Evolutionary conservation across 306 rosid genomes (phyloP), one percentile per base, ranked within the genome.

Genomic region (Lathyrus oleraceus): DNA sequence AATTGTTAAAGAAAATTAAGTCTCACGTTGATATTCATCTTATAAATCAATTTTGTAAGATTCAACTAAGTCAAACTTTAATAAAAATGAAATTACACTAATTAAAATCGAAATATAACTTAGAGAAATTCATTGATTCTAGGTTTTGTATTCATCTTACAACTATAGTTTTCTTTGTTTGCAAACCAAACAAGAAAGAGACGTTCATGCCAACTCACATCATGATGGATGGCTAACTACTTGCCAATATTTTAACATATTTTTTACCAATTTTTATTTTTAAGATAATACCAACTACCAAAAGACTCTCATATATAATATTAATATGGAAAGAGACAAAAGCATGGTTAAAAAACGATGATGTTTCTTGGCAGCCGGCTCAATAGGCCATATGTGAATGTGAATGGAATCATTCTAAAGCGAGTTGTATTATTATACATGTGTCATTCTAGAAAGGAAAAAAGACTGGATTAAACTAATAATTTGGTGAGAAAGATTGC

Each of bases 321-420:
- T 32, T 36, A 7, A 40, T 5, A 59, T 28, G 40, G 5, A 28
- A 28, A 54, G 30, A 43, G 54, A 42, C 39, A 56, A 3, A 3
- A 67, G 16, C 63, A 47, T 17, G 40, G 13, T 67, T 69, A 67
- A 53, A 13, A 54, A 17, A 2, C 38, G 21, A 45, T 14, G 25
- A 59, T 51, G 20, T 65, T 58, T 74, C 59, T 52, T 38, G 44
- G 71, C 32, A 21, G n/a, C 63, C 52, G 62, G 62, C 38, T 57
- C 39, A 13, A 13, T 27, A 27, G 44, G 67, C 48, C 65, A 45
- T 42, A 14, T 25, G 51, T 20, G 20, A 61, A 14, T 25, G 51
- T 20, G 20, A 61, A 20, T n/a, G 70, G 63, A 76, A 75, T 38
- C 62, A 83, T 64, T 72, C 16, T 40, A 39, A 66, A 72, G 71